Conservation (phyloP, 305 asterid species). For the Rubia balearica region DNA sequence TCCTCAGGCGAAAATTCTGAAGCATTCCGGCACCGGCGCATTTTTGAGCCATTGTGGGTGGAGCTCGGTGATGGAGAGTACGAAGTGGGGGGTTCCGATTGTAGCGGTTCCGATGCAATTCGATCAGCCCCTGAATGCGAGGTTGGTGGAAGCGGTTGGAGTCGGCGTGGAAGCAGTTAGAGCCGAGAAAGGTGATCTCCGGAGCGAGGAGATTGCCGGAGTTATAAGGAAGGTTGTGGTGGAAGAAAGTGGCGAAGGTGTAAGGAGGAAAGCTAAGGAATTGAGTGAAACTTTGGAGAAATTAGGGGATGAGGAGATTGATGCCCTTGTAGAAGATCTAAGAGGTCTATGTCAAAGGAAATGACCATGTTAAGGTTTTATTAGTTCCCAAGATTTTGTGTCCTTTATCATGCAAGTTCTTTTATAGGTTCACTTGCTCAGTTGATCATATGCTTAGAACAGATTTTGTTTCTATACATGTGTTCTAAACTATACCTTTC, state of each 20-base stretch:
- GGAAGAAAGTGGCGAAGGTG: conserved; percentile 12
- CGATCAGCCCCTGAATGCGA: conserved; percentile 43
- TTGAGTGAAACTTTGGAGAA: not conserved
- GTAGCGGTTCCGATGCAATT: conserved; percentile 45
- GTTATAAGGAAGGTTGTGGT: conserved; percentile 24
- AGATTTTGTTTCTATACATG: too few species aligned
- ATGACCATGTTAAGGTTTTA: not conserved
- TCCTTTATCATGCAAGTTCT: too few species aligned
- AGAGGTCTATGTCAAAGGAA: not conserved
- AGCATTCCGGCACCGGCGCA: conserved; percentile 31
- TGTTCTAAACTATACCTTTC: too few species aligned
- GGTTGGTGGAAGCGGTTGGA: conserved; percentile 30
- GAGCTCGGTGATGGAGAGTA: conserved; percentile 31
- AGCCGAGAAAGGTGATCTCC: conserved; percentile 20
- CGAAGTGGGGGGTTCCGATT: conserved; percentile 33
- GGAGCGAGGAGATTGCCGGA: conserved; percentile 20
- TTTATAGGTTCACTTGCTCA: too few species aligned
- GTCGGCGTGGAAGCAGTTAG: conserved; percentile 34
- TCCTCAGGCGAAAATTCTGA: conserved; percentile 34
- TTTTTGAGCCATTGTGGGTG: conserved; percentile 48
- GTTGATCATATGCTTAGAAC: too few species aligned
- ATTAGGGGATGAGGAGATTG: not conserved
- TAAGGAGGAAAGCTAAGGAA: not conserved
- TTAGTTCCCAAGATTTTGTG: not conserved
- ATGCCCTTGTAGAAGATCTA: not conserved